Base-by-base conservation (phyloP, 2,329 filamentous ascomycete species). In the Pseudogymnoascus sp. region DNA sequence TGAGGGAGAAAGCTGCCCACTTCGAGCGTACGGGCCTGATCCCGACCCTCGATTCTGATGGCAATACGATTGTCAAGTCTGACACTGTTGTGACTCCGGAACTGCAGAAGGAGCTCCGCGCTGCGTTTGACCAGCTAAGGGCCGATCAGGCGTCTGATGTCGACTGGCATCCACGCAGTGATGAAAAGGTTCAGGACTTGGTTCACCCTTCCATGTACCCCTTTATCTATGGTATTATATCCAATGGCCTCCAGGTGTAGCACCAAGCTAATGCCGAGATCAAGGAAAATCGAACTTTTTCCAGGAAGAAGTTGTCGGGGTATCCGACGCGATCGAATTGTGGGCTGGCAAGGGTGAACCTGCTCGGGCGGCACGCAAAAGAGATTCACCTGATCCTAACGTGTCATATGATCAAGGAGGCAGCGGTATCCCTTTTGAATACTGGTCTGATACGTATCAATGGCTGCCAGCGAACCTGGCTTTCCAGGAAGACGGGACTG, bases 131-230 rank as follows among this genome's bases (percentile, higher is more conserved):
- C 1, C 70, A 70, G 0, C 74, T 90, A 1, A 81, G 87, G 64
- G 72, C 81, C 16, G 76, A 82, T 0, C 79, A 81, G 0, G 79
- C 82, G 5, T 62, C 74, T 0, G 60, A 76, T 36, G 80, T 82
- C 66, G 86, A 88, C 71, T 89, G 82, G 79, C 84, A 89, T 71
- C 86, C 86, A 0, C 76, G 79, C 2, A 84, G 82, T 0, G 75
- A 84, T 34, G 72, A 75, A 0, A 80, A 79, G 64, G 84, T 89
- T 1, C 78, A 86, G 0, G 82, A 89, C 69, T 74, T 89, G 1
- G 79, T 89, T 4, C 81, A 89, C 66, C 85, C 86, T 0, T 89
- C 84, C 0, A 75, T 89, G 5, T 89, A 80, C 66, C 85, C 86
- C 0, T 72, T 89, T 0, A 70, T 84, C 1, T 85, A 84, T 67